Evolutionary conservation across 2,329 filamentous ascomycete genomes (phyloP), one percentile per base, ranked within the genome.

Genomic region (Clarireedia monteithiana): DNA sequence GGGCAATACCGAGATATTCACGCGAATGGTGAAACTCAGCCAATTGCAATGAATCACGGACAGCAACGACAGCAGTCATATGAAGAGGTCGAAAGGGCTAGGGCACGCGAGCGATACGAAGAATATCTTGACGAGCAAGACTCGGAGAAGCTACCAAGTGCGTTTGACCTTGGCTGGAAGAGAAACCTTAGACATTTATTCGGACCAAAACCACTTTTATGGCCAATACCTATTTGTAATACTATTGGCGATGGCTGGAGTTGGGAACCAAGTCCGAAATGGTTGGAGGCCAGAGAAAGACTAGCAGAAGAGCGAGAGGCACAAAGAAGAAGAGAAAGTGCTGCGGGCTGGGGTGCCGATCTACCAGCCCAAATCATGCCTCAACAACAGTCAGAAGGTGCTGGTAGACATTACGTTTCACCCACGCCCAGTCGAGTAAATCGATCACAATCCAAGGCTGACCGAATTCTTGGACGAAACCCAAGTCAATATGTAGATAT

Each of bases 181-280:
- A 81, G 80, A 44, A 99, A 99, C 69, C 71, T 97, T 5, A 68
- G 73, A 1, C 89, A 96, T 68, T 79, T 99, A 2, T 90, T 99
- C 62, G 94, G 94, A 0, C 81, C 82, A 0, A 81, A 75, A 1
- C 84, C 84, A 1, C 71, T 81, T 26, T 75, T 94, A 7, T 97
- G 94, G 92, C 73, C 78, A 27, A 59, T 97, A 1, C 94, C 94
- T 0, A 74, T 97, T 47, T 83, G 81, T 70, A 97, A 88, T 67
- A 95, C 91, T 2, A 88, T 83, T 0, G 92, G 92, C 36, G 89
- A 99, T 69, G 94, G 94, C 23, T 99, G 92, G 92, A 79, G 78
- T 46, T 99, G 94, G 94, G 91, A 96, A 66, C 81, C 91, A 0
- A 95, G 84, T 66, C 78, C 82, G 1, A 83, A 82, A 62, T 99